Conservation (phyloP, 2,329 filamentous ascomycete species). For the Xylaria polymorpha region DNA sequence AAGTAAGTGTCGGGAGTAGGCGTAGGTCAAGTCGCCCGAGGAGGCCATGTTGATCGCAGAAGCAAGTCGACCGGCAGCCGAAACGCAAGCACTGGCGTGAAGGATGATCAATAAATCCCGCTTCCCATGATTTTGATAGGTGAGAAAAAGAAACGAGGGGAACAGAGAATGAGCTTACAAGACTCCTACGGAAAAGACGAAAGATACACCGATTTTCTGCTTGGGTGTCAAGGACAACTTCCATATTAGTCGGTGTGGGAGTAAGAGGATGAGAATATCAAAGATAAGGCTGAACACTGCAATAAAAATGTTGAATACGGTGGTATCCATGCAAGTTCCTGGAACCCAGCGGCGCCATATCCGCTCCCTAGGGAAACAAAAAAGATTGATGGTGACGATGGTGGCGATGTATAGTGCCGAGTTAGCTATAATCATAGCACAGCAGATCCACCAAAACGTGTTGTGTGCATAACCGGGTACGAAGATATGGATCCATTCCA, state of each 20-base stretch:
- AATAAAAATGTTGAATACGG: slow-evolving; percentile 22
- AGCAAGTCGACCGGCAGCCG: slow-evolving; percentile 9
- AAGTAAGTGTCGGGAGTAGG: slow-evolving; percentile 15
- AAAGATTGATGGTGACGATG: background rate
- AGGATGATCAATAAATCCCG: too few species aligned
- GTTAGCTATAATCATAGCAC: background rate
- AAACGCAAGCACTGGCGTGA: slow-evolving; percentile 22
- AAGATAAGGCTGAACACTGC: slow-evolving; percentile 49
- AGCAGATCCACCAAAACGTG: background rate
- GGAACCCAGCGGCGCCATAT: background rate
- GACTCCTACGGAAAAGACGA: slow-evolving; percentile 33
- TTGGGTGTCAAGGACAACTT: slow-evolving; percentile 60
- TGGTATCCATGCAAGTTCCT: background rate
- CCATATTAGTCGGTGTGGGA: slow-evolving; percentile 59
- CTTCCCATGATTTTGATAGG: too few species aligned
- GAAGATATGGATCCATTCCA: slow-evolving; percentile 7
- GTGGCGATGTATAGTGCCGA: background rate
- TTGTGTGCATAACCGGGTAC: background rate
- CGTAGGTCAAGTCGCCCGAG: slow-evolving; percentile 11
- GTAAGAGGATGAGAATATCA: slow-evolving; percentile 57
- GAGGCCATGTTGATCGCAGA: slow-evolving; percentile 9
- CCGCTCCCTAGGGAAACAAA: background rate
- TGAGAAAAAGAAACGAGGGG: background rate
- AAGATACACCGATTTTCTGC: slow-evolving; percentile 36
- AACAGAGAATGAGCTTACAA: background rate